These are phyloP conservation scores for Gossypium davidsonii DNA, from an alignment of 441 rosid genomes.

Conservation along the genomic window DNA sequence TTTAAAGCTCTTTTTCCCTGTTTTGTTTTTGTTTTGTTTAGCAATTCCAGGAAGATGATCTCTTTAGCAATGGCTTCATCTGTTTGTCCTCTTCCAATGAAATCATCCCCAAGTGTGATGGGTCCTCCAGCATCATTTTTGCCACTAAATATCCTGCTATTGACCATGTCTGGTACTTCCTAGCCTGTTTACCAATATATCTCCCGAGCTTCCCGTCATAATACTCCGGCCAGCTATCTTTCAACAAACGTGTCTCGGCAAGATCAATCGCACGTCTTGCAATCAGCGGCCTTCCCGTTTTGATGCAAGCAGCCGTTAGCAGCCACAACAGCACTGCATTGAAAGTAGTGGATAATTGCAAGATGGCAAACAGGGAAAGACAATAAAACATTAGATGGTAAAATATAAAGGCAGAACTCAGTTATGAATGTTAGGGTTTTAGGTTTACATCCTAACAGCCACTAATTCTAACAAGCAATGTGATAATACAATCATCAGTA, in stretches of 20 bases:
- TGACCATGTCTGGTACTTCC: constrained; percentile 89
- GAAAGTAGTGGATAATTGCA: not conserved
- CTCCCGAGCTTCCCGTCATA: constrained; percentile 44
- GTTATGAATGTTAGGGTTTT: not conserved
- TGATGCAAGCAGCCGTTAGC: constrained; percentile 92
- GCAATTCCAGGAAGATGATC: constrained; percentile 89
- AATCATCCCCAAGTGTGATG: constrained; percentile 40
- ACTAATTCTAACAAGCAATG: not conserved
- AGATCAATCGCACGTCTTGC: constrained; percentile 82
- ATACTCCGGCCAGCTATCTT: constrained; percentile 82
- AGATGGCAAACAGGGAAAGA: not conserved
- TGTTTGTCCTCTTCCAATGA: constrained; percentile 91
- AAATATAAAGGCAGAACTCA: not conserved
- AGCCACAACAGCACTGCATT: constrained; percentile 80
- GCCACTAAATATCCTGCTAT: constrained; percentile 92
- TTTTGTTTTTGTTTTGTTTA: constrained; percentile 17
- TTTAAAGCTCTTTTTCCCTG: not conserved
- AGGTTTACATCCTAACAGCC: not conserved
- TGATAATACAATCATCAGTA: not conserved
- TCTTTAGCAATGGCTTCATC: constrained; percentile 75
- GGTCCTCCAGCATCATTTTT: constrained; percentile 94
- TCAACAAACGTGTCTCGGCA: constrained; percentile 62
- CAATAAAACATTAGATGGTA: not conserved
- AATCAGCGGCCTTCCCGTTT: constrained; percentile 87
- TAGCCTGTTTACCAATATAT: constrained; percentile 80